A percentile compares a stretch with the other conserved stretches of the same genome.
Conservation (phyloP, 257 asterid species). For the Solanum sejunctum region DNA sequence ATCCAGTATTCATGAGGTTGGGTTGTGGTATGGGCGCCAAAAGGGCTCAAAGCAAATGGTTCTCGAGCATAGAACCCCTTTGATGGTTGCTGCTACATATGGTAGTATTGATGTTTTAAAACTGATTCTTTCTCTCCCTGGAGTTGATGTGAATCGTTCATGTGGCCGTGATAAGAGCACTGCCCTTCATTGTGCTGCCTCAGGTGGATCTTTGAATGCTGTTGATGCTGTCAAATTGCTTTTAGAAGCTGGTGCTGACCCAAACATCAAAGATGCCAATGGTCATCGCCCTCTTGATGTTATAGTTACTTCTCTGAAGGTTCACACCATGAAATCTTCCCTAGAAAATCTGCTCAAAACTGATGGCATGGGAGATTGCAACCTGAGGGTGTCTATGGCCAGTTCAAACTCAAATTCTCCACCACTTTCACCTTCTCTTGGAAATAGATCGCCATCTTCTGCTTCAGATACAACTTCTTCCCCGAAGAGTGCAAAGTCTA, state of each 20-base stretch:
- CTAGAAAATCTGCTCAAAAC: constrained; percentile 41
- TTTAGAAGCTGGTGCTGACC: constrained; percentile 64
- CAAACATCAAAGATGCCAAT: constrained; percentile 36
- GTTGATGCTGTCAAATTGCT: constrained; percentile 36
- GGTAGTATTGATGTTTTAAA: constrained; percentile 61
- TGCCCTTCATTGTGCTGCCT: constrained; percentile 79
- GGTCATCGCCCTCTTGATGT: constrained; percentile 54
- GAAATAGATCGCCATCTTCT: constrained; percentile 26
- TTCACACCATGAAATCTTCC: constrained; percentile 16
- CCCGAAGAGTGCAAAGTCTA: constrained; percentile 16
- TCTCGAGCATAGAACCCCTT: constrained; percentile 65
- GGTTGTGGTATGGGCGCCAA: constrained; percentile 69
- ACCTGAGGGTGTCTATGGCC: constrained; percentile 14
- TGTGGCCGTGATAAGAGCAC: constrained; percentile 54
- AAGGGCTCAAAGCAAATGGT: constrained; percentile 72
- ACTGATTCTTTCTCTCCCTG: constrained; percentile 41
- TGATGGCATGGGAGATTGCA: constrained; percentile 22
- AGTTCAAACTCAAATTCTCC: constrained; percentile 28
- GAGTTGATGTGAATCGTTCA: constrained; percentile 49
- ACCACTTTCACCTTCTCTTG: constrained; percentile 45
- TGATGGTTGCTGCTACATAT: constrained; percentile 81
- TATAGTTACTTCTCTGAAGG: constrained; percentile 35
- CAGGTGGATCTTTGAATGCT: constrained; percentile 52
- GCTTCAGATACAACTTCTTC: constrained; percentile 29
- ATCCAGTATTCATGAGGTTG: constrained; percentile 40